Evolutionary conservation across 192 early-diverging fungal species (phyloP), one percentile per base, ranked within the genome.

Genomic region (Linnemannia zychae): DNA sequence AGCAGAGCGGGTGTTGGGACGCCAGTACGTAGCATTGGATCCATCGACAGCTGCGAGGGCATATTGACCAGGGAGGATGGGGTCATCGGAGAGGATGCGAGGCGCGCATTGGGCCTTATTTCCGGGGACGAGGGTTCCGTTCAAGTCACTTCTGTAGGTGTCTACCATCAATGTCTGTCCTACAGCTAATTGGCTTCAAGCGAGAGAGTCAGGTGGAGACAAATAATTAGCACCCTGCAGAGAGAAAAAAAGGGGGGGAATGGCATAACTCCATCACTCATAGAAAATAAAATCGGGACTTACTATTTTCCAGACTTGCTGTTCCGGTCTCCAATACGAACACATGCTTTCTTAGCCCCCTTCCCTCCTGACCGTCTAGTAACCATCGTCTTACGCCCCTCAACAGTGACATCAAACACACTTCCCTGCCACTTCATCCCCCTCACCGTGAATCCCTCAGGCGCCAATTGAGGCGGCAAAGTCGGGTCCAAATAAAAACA

Each of bases 351-450:
- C 22, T 74, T 66, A 9, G 77, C 50, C 48, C 24, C 24, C 40
- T 44, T 44, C 5, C 47, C 52, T n/a, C 78, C 78, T n/a, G 84
- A 80, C 38, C 84, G 74, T 12, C 53, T 78, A 3, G 33, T 34
- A 63, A 86, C 77, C 4, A 71, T 80, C 7, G 84, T 86, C 7
- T 80, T 46, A 2, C 9, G 36, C 7, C 84, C 84, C 6, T 20
- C 50, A 18, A 86, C 65, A 15, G 78, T 80, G 15, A 86, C 78
- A 77, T 86, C 84, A 72, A 86, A 86, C 9, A 80, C 78, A 24
- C 78, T 86, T 1, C 84, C 78, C 47, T 86, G 84, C 84, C 84
- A 86, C 65, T 86, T 86, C 84, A 86, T 86, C 18, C 84, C 84
- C 44, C 57, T 75, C 2, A 80, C 78, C 9, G 84, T 86, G 33